A percentile compares a stretch with the other conserved stretches of the same genome.
These are phyloP conservation scores for Penicillium desertorum DNA, from an alignment of 495 filamentous ascomycete species.

Conservation along the genomic window DNA sequence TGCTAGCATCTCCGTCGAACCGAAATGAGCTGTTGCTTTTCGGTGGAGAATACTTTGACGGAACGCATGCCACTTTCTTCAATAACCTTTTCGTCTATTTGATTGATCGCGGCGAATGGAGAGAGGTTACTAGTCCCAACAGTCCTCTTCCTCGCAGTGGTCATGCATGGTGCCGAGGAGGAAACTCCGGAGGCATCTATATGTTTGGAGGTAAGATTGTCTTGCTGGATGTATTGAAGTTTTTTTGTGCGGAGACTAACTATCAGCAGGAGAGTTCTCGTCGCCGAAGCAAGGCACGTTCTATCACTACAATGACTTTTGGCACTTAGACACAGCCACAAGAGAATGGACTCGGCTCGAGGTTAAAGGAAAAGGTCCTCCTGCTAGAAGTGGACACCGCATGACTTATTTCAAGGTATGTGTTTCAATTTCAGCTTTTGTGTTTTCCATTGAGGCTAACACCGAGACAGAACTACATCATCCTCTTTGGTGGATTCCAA, in stretches of 20 bases:
- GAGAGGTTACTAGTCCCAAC: conserved; percentile 83
- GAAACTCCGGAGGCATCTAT: conserved; percentile 82
- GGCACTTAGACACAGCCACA: conserved; percentile 77
- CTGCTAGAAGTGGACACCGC: conserved; percentile 87
- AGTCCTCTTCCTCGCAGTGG: conserved; percentile 87
- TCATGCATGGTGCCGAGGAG: conserved; percentile 87
- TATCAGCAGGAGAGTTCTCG: conserved; percentile 53
- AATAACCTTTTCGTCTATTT: conserved; percentile 85
- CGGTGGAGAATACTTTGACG: conserved; percentile 75
- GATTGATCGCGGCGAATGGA: conserved; percentile 84
- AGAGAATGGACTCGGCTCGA: conserved; percentile 91
- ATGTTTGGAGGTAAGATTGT: conserved; percentile 71
- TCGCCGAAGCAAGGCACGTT: conserved; percentile 96
- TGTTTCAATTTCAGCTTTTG: conserved; percentile 29
- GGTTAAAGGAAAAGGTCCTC: conserved; percentile 80
- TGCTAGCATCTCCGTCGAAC: conserved; percentile 82
- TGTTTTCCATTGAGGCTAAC: background rate
- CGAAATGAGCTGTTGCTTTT: conserved; percentile 88
- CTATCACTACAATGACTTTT: conserved; percentile 99
- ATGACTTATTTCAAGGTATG: conserved; percentile 86
- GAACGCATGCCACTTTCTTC: conserved; percentile 60
- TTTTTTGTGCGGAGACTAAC: conserved; percentile 42
- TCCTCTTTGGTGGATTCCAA: conserved; percentile 85
- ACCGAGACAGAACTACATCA: conserved; percentile 58
- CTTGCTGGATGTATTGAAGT: conserved; percentile 10